Evolutionary conservation across 371 early-diverging fungal genomes (phyloP).

Genomic region (Vavraia culicis): DNA sequence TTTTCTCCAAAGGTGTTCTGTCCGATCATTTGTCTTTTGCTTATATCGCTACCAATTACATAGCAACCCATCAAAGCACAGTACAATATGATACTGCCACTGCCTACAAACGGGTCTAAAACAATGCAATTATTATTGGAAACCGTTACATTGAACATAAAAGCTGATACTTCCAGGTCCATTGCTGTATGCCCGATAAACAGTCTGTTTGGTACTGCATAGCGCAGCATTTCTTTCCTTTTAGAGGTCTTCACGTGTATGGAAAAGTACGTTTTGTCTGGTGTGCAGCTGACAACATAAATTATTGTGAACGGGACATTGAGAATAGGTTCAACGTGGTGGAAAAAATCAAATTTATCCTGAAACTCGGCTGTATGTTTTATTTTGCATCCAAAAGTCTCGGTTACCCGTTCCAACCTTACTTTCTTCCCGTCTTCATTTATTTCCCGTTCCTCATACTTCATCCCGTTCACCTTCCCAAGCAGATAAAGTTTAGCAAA

Average conservation of each 20-base stretch:
- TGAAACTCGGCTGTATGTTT: no score
- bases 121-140: conserved; percentile 8
- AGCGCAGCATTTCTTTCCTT: conserved; percentile 18
- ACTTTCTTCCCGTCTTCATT: no score
- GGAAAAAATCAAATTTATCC: no score
- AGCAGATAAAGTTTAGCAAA: no score
- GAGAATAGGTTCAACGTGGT: no score
- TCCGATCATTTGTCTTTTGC: conserved; percentile 14
- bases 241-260: not conserved
- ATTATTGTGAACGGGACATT: no score
- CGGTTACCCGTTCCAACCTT: no score
- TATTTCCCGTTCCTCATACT: no score
- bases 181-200: conserved; percentile 35
- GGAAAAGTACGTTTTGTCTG: no score
- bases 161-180: conserved; percentile 30
- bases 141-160: conserved; percentile 20
- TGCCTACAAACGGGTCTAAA: conserved; percentile 31
- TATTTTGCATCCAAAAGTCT: no score
- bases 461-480: no score
- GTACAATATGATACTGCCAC: conserved; percentile 29
- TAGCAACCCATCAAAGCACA: conserved; percentile 14
- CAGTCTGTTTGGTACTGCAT: conserved; percentile 12
- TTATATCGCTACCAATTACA: conserved; percentile 29
- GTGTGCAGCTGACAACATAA: no score
- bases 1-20: conserved; percentile 1